phyloP scores from a whole-genome alignment of 2,329 filamentous ascomycete genomes.

The Penicillium rolfsii region DNA sequence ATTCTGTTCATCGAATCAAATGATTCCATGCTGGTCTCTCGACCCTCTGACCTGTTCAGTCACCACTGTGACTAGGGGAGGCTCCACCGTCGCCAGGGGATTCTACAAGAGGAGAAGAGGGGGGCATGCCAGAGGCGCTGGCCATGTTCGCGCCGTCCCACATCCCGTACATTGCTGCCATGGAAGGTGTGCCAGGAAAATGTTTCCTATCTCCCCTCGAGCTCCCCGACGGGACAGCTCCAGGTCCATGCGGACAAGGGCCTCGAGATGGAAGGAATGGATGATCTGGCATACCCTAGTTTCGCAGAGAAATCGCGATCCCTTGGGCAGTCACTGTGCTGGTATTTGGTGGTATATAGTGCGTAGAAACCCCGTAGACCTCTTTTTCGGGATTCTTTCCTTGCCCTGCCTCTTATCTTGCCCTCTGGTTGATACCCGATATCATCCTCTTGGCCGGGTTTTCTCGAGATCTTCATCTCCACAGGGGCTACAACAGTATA shows the following conservation, averaged over 20 bases:
- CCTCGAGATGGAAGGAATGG: constrained; percentile 25
- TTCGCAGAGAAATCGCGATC: constrained; percentile 2
- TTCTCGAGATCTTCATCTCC: not conserved
- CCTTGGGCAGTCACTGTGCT: not conserved
- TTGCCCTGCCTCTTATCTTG: constrained; percentile 5
- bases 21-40: not conserved
- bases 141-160: constrained; percentile 4
- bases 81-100: not conserved
- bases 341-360: constrained; percentile 25
- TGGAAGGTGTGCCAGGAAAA: constrained; percentile 11
- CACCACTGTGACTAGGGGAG: not conserved
- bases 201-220: constrained; percentile 7
- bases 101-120: not conserved
- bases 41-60: not conserved
- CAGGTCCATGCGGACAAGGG: constrained; percentile 19
- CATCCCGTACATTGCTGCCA: constrained; percentile 16
- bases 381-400: not conserved
- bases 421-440: not conserved
- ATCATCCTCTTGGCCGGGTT: not conserved
- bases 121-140: constrained; percentile 5
- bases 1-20: not conserved
- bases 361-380: constrained; percentile 17
- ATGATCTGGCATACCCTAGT: constrained; percentile 22
- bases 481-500: not conserved
- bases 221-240: constrained; percentile 10